A percentile compares a stretch with the other conserved stretches of the same genome.
Conservation (phyloP, 2,329 filamentous ascomycete genomes). For the Aspergillus quadricinctus region DNA sequence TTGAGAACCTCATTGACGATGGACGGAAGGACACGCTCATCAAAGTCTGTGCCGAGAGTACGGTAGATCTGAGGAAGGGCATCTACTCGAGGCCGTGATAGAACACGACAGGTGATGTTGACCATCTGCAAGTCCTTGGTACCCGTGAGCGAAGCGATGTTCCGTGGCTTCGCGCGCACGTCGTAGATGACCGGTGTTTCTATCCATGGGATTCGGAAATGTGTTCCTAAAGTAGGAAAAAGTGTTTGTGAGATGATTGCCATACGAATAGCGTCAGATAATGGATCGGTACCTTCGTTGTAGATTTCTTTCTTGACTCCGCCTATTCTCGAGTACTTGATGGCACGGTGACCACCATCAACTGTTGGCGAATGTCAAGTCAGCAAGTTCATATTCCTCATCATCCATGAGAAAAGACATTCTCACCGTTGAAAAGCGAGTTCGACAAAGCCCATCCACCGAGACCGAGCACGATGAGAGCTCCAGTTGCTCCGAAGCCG, state of each 20-base stretch:
- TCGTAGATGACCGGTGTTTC: constrained; percentile 97
- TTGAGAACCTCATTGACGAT: constrained; percentile 99
- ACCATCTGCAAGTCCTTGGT: constrained; percentile 99
- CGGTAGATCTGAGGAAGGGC: constrained; percentile 95
- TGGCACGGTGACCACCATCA: constrained; percentile 96
- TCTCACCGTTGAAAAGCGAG: constrained; percentile 63
- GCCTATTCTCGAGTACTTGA: constrained; percentile 91
- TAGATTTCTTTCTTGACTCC: constrained; percentile 98
- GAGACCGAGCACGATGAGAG: constrained; percentile 50
- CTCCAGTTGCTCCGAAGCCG: constrained; percentile 52
- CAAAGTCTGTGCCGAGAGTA: constrained; percentile 91
- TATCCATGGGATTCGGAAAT: constrained; percentile 92
- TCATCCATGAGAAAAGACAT: neutral
- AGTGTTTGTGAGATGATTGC: neutral
- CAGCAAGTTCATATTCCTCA: constrained; percentile 7
- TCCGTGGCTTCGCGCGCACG: constrained; percentile 94
- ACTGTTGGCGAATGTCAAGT: constrained; percentile 48
- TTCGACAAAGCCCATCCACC: constrained; percentile 46
- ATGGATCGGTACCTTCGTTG: constrained; percentile 64
- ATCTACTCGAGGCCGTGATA: constrained; percentile 81
- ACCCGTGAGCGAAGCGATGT: constrained; percentile 92
- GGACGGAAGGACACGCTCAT: constrained; percentile 91
- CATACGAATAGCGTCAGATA: constrained; percentile 4
- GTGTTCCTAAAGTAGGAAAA: constrained; percentile 61
- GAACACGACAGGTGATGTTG: constrained; percentile 99